A percentile compares a stretch with the other conserved stretches of the same genome.
Conservation (phyloP, 164 flowering plant species). For the Stephania cephalantha region DNA sequence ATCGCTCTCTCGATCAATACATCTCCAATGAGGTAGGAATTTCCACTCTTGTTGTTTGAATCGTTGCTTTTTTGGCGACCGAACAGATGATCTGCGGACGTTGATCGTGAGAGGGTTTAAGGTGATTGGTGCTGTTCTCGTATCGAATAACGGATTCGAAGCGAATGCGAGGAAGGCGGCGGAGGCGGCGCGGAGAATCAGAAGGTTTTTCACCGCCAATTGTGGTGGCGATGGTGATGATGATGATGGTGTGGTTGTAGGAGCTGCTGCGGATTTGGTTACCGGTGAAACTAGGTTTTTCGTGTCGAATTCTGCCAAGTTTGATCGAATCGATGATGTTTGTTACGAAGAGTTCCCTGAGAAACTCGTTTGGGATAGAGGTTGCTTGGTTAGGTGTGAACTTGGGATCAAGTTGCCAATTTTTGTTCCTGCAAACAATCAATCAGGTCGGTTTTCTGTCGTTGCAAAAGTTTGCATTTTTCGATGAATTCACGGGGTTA, state of each 20-base stretch:
- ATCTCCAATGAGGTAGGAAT: no score
- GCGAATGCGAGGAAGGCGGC: slow-evolving; percentile 39
- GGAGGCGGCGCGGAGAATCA: slow-evolving; percentile 37
- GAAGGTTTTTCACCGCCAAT: slow-evolving; percentile 25
- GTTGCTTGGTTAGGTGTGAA: slow-evolving; percentile 65
- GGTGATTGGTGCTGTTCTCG: slow-evolving; percentile 57
- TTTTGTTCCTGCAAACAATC: slow-evolving; percentile 37
- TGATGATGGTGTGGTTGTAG: slow-evolving; percentile 28
- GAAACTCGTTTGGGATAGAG: slow-evolving; percentile 67
- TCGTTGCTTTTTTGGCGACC: not conserved
- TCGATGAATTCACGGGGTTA: not conserved
- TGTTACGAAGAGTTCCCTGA: slow-evolving; percentile 52
- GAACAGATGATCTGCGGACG: slow-evolving; percentile 57
- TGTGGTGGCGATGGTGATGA: slow-evolving; percentile 16
- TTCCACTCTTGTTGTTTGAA: not conserved
- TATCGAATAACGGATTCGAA: slow-evolving; percentile 26
- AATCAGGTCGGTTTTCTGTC: slow-evolving; percentile 30
- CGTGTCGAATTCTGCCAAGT: slow-evolving; percentile 21
- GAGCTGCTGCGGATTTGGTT: slow-evolving; percentile 49
- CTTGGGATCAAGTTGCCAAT: slow-evolving; percentile 61
- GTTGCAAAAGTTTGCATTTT: not conserved
- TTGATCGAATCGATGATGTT: slow-evolving; percentile 36
- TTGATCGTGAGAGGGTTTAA: slow-evolving; percentile 58
- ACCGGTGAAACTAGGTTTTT: slow-evolving; percentile 40
- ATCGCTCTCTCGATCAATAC: not conserved